Evolutionary conservation across 1,284 basidiomycete genomes (phyloP), one percentile per base, ranked within the genome.

Genomic region (Mycosarcoma mackinlayi): DNA sequence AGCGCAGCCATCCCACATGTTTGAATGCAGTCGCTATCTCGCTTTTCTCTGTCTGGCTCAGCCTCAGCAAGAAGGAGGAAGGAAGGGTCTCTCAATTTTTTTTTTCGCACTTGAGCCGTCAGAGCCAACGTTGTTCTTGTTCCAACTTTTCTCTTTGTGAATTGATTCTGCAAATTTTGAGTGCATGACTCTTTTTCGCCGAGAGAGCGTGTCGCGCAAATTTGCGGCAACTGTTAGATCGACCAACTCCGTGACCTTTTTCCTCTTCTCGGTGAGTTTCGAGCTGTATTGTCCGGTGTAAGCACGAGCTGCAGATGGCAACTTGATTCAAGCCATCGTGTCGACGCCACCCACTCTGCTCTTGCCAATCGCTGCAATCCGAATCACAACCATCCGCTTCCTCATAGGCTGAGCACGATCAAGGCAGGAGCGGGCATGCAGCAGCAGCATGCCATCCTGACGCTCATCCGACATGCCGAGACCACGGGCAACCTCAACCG

Each of bases 401-500:
- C n/a, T n/a, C n/a, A n/a, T n/a, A n/a, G n/a, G n/a, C n/a, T n/a
- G n/a, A n/a, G n/a, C n/a, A n/a, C n/a, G n/a, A n/a, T n/a, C n/a
- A n/a, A n/a, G n/a, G n/a, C n/a, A n/a, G 30, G 4, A 31, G 25
- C 19, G 34, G 48, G 25, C 23, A 60, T 67, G 65, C 54, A 56
- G 48, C 51, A 56, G 48, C 51, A 51, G 27, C 14, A 69, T 69
- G 67, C 57, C 18, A 62, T 66, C 21, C 50, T 80, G 14, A 77
- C 76, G 3, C 61, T 81, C 8, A 62, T 78, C n/a, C 73, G 79
- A 6, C 79, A 81, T 55, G 75, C 57, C 13, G 67, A 81, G 48
- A 78, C 79, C 3, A 69, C 63, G 4, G 79, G 73, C n/a, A 81
- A 81, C 55, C 66, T 73, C 31, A 73, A 78, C 16, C 73, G 70